Percentiles rank a stretch among this genome's conserved stretches.
Conservation (phyloP, 164 flowering plant genomes). For the Nymphaea colorata region DNA sequence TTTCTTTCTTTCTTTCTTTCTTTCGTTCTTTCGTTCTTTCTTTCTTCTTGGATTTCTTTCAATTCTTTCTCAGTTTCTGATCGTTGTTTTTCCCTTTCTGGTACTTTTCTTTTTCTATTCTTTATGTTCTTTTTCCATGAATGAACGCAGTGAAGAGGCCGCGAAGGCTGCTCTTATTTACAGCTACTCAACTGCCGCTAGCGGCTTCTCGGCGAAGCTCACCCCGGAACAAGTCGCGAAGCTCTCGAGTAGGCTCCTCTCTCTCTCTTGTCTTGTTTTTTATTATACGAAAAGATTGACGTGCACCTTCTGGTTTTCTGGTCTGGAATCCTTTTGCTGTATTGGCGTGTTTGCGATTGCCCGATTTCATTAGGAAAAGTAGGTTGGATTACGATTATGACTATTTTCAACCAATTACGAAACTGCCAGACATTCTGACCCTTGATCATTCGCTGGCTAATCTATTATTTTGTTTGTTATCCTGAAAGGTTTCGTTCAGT, state of each 20-base stretch:
- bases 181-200: slow-evolving; percentile 75
- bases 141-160: slow-evolving; percentile 58
- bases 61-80: not conserved
- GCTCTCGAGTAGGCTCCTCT: slow-evolving; percentile 45
- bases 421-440: too few relatives aligned
- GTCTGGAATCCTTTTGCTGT: not conserved
- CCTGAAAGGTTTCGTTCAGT: too few relatives aligned
- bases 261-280: slow-evolving; percentile 1
- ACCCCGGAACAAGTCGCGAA: slow-evolving; percentile 66
- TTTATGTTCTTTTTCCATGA: not conserved
- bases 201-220: slow-evolving; percentile 88
- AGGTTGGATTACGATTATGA: too few relatives aligned
- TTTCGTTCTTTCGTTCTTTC: too few relatives aligned
- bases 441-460: too few relatives aligned
- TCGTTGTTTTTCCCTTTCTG: not conserved
- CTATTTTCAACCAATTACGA: too few relatives aligned
- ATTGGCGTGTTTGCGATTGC: not conserved
- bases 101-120: not conserved
- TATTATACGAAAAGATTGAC: too few relatives aligned
- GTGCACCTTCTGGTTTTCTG: not conserved
- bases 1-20: not conserved
- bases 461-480: too few relatives aligned
- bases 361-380: not conserved
- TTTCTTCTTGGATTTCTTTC: not conserved
- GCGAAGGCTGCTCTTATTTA: slow-evolving; percentile 75